Percentiles rank a stretch among this genome's conserved stretches.
Conservation (phyloP, 495 filamentous ascomycete species). For the Terfezia claveryi region DNA sequence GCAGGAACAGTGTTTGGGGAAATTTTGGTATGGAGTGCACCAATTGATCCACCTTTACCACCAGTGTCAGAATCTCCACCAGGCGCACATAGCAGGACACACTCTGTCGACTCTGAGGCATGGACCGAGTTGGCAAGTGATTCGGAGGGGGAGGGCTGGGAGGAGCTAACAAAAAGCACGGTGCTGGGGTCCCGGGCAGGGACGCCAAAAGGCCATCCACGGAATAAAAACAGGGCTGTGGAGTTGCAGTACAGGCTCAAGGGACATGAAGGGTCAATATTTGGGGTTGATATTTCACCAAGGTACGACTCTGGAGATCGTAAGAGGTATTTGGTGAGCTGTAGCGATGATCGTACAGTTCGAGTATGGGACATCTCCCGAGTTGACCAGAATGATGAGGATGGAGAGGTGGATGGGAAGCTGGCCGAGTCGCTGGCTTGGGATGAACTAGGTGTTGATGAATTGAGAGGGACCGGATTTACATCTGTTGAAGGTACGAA, state of each 20-base stretch:
- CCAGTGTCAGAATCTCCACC: background rate
- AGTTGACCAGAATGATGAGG: conserved; percentile 15
- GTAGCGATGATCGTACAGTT: conserved; percentile 86
- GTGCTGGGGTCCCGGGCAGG: background rate
- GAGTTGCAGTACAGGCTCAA: conserved; percentile 49
- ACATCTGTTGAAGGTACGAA: conserved; percentile 7
- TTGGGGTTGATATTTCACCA: conserved; percentile 60
- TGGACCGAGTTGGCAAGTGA: conserved; percentile 8
- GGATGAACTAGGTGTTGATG: conserved; percentile 23
- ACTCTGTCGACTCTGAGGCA: background rate
- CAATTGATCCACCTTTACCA: conserved; percentile 8
- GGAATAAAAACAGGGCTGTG: conserved; percentile 3
- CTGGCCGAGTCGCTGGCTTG: background rate
- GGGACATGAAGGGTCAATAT: conserved; percentile 87
- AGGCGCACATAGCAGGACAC: background rate
- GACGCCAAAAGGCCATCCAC: background rate
- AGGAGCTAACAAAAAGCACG: background rate
- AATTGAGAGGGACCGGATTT: conserved; percentile 26
- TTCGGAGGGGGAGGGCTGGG: background rate
- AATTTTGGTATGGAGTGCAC: conserved; percentile 69
- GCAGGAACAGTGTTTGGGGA: conserved; percentile 88
- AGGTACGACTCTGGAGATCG: conserved; percentile 22
- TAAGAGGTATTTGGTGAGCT: conserved; percentile 54
- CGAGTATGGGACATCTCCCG: conserved; percentile 66
- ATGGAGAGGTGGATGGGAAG: conserved; percentile 8